phyloP scores from a whole-genome alignment of 2,329 filamentous ascomycete genomes.

The Pseudocercospora pini-densiflorae region DNA sequence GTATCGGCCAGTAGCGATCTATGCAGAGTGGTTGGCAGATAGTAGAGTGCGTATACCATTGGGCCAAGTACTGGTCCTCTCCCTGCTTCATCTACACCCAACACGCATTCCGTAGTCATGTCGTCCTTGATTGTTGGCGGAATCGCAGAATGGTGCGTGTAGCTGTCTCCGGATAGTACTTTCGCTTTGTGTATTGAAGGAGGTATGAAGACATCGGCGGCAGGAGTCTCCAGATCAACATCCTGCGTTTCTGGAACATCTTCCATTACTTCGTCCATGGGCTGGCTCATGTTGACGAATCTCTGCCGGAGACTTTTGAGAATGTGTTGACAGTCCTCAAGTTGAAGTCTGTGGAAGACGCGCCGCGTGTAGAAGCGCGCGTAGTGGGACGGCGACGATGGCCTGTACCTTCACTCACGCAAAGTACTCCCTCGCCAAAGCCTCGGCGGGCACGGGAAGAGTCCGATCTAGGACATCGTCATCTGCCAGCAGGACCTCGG shows the following conservation, averaged over 20 bases:
- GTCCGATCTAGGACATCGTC: neutral
- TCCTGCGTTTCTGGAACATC: slow-evolving; percentile 38
- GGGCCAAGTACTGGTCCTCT: slow-evolving; percentile 87
- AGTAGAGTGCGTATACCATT: slow-evolving; percentile 74
- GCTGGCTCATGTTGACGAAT: slow-evolving; percentile 2
- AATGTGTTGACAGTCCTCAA: neutral
- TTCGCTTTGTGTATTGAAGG: slow-evolving; percentile 49
- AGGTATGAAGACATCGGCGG: slow-evolving; percentile 49
- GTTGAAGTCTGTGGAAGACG: slow-evolving; percentile 11
- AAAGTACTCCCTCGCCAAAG: neutral
- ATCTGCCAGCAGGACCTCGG: slow-evolving; percentile 11
- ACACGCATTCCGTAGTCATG: slow-evolving; percentile 66
- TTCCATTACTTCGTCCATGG: slow-evolving; percentile 37
- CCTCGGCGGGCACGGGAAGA: slow-evolving; percentile 3
- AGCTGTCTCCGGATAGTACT: slow-evolving; percentile 51
- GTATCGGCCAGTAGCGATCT: slow-evolving; percentile 75
- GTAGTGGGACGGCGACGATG: neutral
- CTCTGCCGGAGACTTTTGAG: neutral
- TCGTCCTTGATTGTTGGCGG: slow-evolving; percentile 47
- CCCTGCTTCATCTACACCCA: slow-evolving; percentile 93
- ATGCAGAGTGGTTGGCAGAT: slow-evolving; percentile 66
- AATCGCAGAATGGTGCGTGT: slow-evolving; percentile 54
- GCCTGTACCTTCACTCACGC: neutral
- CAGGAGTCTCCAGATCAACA: slow-evolving; percentile 40
- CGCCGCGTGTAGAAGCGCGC: neutral